These are phyloP conservation scores for Thymus quinquecostatus DNA, from an alignment of 257 asterid genomes.

Conservation along the genomic window DNA sequence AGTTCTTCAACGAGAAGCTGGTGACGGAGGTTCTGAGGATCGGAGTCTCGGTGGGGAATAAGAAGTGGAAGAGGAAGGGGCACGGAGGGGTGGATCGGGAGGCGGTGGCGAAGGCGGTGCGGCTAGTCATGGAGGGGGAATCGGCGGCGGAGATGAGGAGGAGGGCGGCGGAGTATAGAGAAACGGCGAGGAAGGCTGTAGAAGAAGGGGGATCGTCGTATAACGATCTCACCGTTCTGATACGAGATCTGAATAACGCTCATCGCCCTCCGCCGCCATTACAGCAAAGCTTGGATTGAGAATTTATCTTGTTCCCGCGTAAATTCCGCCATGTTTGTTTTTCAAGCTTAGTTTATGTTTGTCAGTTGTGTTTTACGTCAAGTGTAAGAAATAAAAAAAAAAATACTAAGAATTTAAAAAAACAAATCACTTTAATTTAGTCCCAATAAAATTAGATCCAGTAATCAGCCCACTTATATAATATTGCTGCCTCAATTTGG, in stretches of 20 bases:
- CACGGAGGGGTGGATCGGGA: conserved; percentile 34
- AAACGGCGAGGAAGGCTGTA: conserved; percentile 44
- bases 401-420: too few relatives aligned
- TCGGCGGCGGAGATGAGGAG: conserved; percentile 40
- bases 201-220: conserved; percentile 56
- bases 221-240: conserved; percentile 29
- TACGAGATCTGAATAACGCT: conserved; percentile 36
- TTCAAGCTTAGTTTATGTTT: neutral
- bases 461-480: too few relatives aligned
- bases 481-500: too few relatives aligned
- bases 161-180: conserved; percentile 35
- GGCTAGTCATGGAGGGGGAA: conserved; percentile 36
- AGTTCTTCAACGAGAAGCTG: conserved; percentile 46
- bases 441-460: too few relatives aligned
- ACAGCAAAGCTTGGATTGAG: neutral
- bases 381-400: too few relatives aligned
- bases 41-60: conserved; percentile 40
- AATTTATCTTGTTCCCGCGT: too few relatives aligned
- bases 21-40: conserved; percentile 32
- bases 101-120: conserved; percentile 38
- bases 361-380: too few relatives aligned
- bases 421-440: too few relatives aligned
- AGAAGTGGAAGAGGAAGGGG: conserved; percentile 30
- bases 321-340: neutral
- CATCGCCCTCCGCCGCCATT: conserved; percentile 3